A percentile compares a stretch with the other conserved stretches of the same genome.
Conservation (phyloP, 2,329 filamentous ascomycete genomes). For the Balansia obtecta region DNA sequence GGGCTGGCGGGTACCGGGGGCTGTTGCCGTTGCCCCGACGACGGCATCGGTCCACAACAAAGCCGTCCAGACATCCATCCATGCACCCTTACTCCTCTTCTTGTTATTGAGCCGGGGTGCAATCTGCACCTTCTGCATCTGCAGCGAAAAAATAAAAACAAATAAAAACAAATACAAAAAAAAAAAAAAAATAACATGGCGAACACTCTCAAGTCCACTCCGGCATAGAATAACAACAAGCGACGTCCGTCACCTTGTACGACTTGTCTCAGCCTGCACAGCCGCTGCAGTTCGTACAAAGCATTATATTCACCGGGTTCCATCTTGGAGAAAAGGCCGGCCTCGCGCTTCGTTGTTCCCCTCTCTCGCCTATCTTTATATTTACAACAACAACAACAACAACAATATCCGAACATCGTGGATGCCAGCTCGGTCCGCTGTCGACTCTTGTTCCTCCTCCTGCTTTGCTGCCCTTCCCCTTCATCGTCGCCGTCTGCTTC, state of each 20-base stretch:
- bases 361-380: conserved; percentile 3
- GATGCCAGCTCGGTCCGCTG: neutral
- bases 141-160: too few species aligned
- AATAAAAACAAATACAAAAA: too few species aligned
- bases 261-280: neutral
- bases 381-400: conserved; percentile 24
- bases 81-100: neutral
- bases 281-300: neutral
- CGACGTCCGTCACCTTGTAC: neutral
- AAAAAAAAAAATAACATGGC: neutral
- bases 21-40: conserved; percentile 11
- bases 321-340: neutral
- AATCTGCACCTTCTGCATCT: too few species aligned
- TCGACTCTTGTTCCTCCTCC: neutral
- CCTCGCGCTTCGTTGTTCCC: neutral
- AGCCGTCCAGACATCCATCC: conserved; percentile 2
- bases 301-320: neutral
- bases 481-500: too few species aligned
- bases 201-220: neutral
- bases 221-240: conserved; percentile 14
- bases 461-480: neutral
- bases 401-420: too few species aligned
- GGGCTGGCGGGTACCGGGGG: too few species aligned
- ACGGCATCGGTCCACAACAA: conserved; percentile 11
- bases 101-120: neutral